Conservation (phyloP, 306 rosid genomes). For the Prosopis cineraria region DNA sequence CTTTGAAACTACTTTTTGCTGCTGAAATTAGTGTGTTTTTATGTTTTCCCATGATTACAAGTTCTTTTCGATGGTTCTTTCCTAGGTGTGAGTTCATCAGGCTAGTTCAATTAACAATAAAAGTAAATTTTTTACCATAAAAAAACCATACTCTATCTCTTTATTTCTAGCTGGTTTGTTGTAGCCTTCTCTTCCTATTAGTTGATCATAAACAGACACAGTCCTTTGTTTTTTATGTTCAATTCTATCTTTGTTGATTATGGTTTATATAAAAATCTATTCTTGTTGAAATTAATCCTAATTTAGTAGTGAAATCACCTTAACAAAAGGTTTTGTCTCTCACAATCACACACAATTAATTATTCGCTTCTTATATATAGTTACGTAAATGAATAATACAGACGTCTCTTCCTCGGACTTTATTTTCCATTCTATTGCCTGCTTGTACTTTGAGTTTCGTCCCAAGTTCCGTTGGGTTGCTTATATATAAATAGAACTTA, state of each 20-base stretch:
- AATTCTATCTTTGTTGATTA: background rate
- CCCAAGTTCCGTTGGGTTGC: background rate
- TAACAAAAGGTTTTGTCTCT: background rate
- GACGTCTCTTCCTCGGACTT: background rate
- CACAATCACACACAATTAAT: background rate
- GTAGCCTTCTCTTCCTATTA: background rate
- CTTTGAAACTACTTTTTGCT: slow-evolving; percentile 6
- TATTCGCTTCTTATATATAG: background rate
- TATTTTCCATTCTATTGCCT: slow-evolving; percentile 21
- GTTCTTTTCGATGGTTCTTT: background rate
- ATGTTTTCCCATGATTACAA: background rate
- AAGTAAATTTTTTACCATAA: background rate
- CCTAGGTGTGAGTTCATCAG: background rate
- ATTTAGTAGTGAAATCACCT: slow-evolving; percentile 16
- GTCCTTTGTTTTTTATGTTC: background rate
- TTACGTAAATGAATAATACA: background rate
- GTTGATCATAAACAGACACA: background rate
- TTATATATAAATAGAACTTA: background rate
- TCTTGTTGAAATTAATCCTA: background rate
- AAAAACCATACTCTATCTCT: background rate
- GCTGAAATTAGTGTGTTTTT: slow-evolving; percentile 8
- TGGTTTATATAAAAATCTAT: background rate
- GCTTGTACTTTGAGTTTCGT: background rate
- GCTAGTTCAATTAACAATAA: background rate
- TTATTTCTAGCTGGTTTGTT: background rate